Conservation (phyloP, 805 yeast species). For the Vanderwaltozyma verrucispora region DNA sequence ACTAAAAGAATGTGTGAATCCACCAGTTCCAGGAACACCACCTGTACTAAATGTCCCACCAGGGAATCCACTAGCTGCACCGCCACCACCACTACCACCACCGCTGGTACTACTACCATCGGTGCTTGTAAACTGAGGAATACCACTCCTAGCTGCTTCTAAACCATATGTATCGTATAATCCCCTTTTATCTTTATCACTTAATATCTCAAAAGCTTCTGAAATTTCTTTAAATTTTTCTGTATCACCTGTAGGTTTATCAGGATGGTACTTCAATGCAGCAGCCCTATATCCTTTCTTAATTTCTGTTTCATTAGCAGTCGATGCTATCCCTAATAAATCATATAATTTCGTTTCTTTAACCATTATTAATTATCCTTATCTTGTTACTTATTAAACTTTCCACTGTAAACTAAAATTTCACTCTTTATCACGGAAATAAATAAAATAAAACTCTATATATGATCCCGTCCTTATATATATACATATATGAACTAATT, state of each 20-base stretch:
- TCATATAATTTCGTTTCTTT: slow-evolving; percentile 83
- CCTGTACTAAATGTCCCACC: slow-evolving; percentile 29
- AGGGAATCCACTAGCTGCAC: too few species aligned
- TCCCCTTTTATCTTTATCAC: slow-evolving; percentile 72
- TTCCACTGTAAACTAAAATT: too few species aligned
- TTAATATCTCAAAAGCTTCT: slow-evolving; percentile 90
- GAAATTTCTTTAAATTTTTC: slow-evolving; percentile 94
- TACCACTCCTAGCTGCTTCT: slow-evolving; percentile 91
- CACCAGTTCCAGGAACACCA: slow-evolving; percentile 31
- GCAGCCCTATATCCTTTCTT: slow-evolving; percentile 88
- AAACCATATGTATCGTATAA: slow-evolving; percentile 86
- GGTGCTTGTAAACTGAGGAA: slow-evolving; percentile 46
- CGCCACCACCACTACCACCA: too few species aligned
- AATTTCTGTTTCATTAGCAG: slow-evolving; percentile 71
- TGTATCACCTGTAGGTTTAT: slow-evolving; percentile 92
- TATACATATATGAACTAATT: too few species aligned
- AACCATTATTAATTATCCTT: slow-evolving; percentile 47
- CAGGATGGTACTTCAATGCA: slow-evolving; percentile 94
- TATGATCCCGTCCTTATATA: too few species aligned
- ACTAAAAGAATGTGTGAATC: slow-evolving; percentile 41
- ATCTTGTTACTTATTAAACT: too few species aligned
- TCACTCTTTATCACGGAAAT: too few species aligned
- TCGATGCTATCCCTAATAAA: slow-evolving; percentile 67
- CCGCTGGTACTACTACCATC: too few species aligned
- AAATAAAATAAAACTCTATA: too few species aligned